A percentile compares a stretch with the other conserved stretches of the same genome.
Evolutionary conservation across 176 grass and related monocot species (phyloP).

Genomic region (Musa itinerans): DNA sequence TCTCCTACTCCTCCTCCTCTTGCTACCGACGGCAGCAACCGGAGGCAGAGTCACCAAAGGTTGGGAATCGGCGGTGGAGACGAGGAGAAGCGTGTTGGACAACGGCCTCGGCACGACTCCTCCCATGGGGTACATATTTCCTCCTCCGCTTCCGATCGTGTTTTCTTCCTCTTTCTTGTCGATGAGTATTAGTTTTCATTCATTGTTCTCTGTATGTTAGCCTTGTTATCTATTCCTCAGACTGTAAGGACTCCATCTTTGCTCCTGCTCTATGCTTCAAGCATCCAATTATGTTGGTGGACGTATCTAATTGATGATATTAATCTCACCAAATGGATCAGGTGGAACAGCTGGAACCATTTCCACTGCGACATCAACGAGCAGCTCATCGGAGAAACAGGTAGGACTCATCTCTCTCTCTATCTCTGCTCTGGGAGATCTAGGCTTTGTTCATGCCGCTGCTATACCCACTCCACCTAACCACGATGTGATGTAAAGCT

Average conservation of each 20-base stretch:
- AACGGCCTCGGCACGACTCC: slow-evolving; percentile 73
- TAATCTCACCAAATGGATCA: slow-evolving; percentile 1
- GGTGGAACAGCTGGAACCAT: slow-evolving; percentile 99
- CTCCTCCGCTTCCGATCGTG: not conserved
- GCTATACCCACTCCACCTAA: not conserved
- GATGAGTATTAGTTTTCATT: too few relatives aligned
- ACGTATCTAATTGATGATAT: not conserved
- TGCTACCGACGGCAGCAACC: not conserved
- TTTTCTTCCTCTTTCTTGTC: too few relatives aligned
- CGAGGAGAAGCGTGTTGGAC: slow-evolving; percentile 22
- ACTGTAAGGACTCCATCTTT: too few relatives aligned
- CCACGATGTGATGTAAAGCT: slow-evolving; percentile 1
- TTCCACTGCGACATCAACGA: slow-evolving; percentile 65
- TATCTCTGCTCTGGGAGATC: not conserved
- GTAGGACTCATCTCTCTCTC: slow-evolving; percentile 11
- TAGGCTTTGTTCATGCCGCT: not conserved
- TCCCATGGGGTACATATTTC: slow-evolving; percentile 68
- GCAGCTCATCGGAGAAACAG: slow-evolving; percentile 57
- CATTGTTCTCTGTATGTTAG: too few relatives aligned
- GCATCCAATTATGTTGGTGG: too few relatives aligned
- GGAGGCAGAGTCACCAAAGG: slow-evolving; percentile 13
- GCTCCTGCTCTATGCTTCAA: too few relatives aligned
- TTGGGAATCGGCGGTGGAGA: slow-evolving; percentile 24
- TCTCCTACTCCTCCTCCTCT: slow-evolving; percentile 2
- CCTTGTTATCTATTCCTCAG: too few relatives aligned